These are phyloP conservation scores for Crepidotus variabilis DNA, from an alignment of 768 basidiomycete genomes.

Conservation along the genomic window DNA sequence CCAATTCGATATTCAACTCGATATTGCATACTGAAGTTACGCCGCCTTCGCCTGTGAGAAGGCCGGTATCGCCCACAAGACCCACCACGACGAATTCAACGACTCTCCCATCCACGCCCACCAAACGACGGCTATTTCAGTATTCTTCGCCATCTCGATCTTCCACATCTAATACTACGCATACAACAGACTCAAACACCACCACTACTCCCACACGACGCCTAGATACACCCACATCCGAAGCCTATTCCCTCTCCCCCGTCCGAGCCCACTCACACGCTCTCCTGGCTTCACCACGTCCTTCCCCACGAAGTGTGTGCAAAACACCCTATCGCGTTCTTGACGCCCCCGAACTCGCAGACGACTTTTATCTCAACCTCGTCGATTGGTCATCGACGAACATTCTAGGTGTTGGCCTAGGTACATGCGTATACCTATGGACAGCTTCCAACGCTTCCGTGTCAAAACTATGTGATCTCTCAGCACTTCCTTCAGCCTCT, in stretches of 20 bases:
- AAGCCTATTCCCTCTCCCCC: conserved; percentile 88
- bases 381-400: conserved; percentile 98
- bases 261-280: conserved; percentile 79
- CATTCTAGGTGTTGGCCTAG: conserved; percentile 90
- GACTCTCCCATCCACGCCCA: conserved; percentile 26
- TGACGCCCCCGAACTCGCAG: conserved; percentile 94
- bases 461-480: conserved; percentile 84
- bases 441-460: conserved; percentile 91
- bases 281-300: conserved; percentile 80
- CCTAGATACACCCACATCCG: conserved; percentile 83
- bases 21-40: conserved; percentile 78
- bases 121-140: conserved; percentile 60
- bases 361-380: conserved; percentile 97
- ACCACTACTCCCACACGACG: conserved; percentile 51
- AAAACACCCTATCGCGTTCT: conserved; percentile 97
- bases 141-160: conserved; percentile 64
- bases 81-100: conserved; percentile 36
- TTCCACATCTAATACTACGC: not conserved
- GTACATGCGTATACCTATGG: conserved; percentile 94
- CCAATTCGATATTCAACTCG: conserved; percentile 76
- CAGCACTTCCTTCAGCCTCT: conserved; percentile 30
- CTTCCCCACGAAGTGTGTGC: conserved; percentile 77
- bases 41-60: conserved; percentile 53
- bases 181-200: conserved; percentile 30
- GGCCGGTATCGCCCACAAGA: conserved; percentile 60